Conservation (phyloP, 1,139 yeast genomes). For the Diutina scorzettiae region DNA sequence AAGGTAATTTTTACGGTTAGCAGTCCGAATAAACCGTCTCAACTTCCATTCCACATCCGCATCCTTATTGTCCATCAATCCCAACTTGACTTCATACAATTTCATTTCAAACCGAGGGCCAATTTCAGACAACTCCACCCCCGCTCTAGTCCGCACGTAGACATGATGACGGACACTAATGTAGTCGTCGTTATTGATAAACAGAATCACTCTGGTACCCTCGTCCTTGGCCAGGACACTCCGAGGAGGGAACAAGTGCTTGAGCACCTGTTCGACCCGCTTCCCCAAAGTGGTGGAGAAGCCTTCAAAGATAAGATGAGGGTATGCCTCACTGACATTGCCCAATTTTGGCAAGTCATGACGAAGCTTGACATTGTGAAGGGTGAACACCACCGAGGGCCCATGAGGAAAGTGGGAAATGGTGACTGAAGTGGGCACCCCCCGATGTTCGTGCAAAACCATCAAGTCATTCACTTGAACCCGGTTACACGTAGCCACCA, state of each 20-base stretch:
- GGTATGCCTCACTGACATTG: conserved; percentile 81
- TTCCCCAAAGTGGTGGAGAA: conserved; percentile 77
- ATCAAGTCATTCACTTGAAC: conserved; percentile 69
- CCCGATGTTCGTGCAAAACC: conserved; percentile 90
- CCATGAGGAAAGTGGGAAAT: conserved; percentile 96
- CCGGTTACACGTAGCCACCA: conserved; percentile 71
- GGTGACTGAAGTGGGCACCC: conserved; percentile 92
- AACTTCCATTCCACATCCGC: conserved; percentile 98
- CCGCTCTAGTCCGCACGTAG: conserved; percentile 77
- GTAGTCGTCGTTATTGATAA: conserved; percentile 82
- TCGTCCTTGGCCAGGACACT: conserved; percentile 72
- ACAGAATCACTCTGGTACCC: conserved; percentile 79
- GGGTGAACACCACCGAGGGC: conserved; percentile 87
- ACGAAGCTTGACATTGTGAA: conserved; percentile 88
- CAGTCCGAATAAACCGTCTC: conserved; percentile 87
- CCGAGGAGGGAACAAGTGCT: conserved; percentile 80
- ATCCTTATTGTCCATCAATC: conserved; percentile 88
- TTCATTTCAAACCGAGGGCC: conserved; percentile 99
- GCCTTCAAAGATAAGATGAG: conserved; percentile 88
- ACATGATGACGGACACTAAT: conserved; percentile 93
- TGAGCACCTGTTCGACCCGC: conserved; percentile 67
- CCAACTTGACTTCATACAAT: conserved; percentile 74
- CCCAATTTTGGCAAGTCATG: conserved; percentile 87
- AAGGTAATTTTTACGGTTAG: conserved; percentile 84
- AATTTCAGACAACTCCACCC: conserved; percentile 87